phyloP scores from a whole-genome alignment of 192 early-diverging fungal species.

The Coemansia pectinata region DNA sequence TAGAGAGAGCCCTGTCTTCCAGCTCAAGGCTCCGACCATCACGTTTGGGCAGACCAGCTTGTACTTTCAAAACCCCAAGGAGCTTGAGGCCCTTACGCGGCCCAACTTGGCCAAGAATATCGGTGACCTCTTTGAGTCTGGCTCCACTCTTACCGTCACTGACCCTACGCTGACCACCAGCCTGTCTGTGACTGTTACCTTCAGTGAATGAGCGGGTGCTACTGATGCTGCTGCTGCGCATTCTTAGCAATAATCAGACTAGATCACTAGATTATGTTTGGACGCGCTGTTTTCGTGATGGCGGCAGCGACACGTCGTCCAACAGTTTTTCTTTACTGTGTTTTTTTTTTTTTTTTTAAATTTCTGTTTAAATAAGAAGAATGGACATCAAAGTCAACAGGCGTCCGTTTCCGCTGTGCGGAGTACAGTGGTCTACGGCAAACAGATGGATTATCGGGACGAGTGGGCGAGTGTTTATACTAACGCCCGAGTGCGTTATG shows the following conservation, averaged over 20 bases:
- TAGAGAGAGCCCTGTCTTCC: constrained; percentile 70
- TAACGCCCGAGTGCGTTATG: constrained; percentile 19
- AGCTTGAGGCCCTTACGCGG: constrained; percentile 77
- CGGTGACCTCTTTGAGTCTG: constrained; percentile 62
- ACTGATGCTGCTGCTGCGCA: background rate
- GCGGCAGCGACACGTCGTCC: background rate
- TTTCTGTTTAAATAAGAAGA: background rate
- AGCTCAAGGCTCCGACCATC: constrained; percentile 86
- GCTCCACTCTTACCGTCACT: constrained; percentile 78
- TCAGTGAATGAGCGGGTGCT: background rate
- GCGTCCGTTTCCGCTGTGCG: constrained; percentile 19
- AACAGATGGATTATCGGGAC: constrained; percentile 48
- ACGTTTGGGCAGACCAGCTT: constrained; percentile 59
- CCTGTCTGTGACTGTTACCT: constrained; percentile 43
- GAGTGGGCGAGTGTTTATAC: constrained; percentile 14
- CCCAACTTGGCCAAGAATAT: constrained; percentile 80
- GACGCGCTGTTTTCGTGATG: background rate
- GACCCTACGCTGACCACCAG: constrained; percentile 60
- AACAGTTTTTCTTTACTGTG: background rate
- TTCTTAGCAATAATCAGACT: background rate
- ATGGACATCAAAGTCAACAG: constrained; percentile 28
- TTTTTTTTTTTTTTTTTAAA: background rate
- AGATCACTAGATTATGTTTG: background rate
- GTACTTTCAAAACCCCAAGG: constrained; percentile 86
- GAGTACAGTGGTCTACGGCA: constrained; percentile 32